Percentiles rank a stretch among this genome's conserved stretches.
phyloP scores from a whole-genome alignment of 129 eudicot genomes.

The Gnaphalium uliginosum region DNA sequence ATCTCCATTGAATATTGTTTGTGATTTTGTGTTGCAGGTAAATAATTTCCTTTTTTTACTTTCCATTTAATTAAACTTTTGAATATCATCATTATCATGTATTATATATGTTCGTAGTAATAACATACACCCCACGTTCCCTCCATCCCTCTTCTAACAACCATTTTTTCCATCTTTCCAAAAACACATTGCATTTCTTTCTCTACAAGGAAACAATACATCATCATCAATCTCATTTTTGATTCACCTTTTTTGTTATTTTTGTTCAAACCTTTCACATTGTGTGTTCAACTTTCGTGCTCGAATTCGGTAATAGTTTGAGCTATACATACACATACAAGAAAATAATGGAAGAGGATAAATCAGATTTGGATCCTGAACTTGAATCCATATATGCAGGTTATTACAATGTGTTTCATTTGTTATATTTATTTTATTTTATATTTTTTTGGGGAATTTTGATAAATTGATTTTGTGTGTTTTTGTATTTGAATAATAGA shows the following conservation, averaged over 20 bases:
- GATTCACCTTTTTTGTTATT: neutral
- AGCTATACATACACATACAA: slow-evolving; percentile 39
- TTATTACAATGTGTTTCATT: slow-evolving; percentile 10
- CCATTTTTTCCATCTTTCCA: slow-evolving; percentile 24
- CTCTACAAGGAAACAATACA: slow-evolving; percentile 23
- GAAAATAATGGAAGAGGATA: slow-evolving; percentile 35
- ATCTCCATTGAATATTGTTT: no score
- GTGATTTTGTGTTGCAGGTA: neutral
- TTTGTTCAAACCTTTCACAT: slow-evolving; percentile 5
- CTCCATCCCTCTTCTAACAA: slow-evolving; percentile 39
- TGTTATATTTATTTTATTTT: neutral
- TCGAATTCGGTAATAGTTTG: slow-evolving; percentile 37
- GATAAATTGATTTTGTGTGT: neutral
- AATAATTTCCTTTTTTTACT: neutral
- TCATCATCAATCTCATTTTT: slow-evolving; percentile 10
- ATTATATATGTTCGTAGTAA: slow-evolving; percentile 29
- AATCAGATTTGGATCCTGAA: slow-evolving; percentile 33
- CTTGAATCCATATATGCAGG: slow-evolving; percentile 36
- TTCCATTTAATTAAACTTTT: slow-evolving; percentile 19
- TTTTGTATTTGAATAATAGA: slow-evolving; percentile 35
- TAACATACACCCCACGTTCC: slow-evolving; percentile 76
- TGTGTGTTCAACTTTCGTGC: slow-evolving; percentile 19
- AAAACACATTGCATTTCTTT: slow-evolving; percentile 30
- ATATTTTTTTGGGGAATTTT: neutral
- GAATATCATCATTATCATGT: neutral